phyloP scores from a whole-genome alignment of 1,284 basidiomycete species.

The Thecaphora thlaspeos region DNA sequence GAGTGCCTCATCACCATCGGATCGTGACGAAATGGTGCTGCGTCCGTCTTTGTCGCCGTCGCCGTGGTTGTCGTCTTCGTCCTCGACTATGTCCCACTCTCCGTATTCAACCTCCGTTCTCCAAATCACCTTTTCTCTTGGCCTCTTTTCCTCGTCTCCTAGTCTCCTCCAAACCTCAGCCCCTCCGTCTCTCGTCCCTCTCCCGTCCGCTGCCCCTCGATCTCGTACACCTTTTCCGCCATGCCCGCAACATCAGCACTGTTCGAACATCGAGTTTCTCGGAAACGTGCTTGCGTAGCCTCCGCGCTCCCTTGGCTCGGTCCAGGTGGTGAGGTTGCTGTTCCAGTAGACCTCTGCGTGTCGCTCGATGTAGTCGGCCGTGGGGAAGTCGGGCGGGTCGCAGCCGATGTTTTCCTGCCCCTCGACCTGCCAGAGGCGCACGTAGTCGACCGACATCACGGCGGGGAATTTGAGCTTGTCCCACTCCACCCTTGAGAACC shows the following conservation, averaged over 20 bases:
- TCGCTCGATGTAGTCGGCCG: slow-evolving; percentile 51
- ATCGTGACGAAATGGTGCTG: too few relatives aligned
- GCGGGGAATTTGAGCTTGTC: slow-evolving; percentile 24
- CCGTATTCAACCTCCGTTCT: too few relatives aligned
- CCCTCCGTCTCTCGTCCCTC: too few relatives aligned
- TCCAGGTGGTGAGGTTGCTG: slow-evolving; percentile 51
- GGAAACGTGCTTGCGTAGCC: slow-evolving; percentile 39
- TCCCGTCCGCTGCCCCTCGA: too few relatives aligned
- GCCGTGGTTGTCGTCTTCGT: too few relatives aligned
- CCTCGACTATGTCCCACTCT: too few relatives aligned
- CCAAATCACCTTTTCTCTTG: too few relatives aligned
- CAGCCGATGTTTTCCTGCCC: slow-evolving; percentile 56
- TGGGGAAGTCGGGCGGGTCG: slow-evolving; percentile 57
- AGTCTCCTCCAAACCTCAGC: too few relatives aligned
- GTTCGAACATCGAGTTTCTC: slow-evolving; percentile 26
- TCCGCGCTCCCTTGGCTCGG: slow-evolving; percentile 18
- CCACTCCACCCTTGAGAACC: slow-evolving; percentile 34
- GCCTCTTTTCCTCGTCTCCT: too few relatives aligned
- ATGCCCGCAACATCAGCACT: slow-evolving; percentile 9
- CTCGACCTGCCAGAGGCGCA: slow-evolving; percentile 47
- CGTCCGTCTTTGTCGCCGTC: too few relatives aligned
- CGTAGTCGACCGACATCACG: slow-evolving; percentile 38
- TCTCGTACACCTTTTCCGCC: too few relatives aligned
- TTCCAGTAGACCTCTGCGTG: slow-evolving; percentile 52
- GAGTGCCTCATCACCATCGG: too few relatives aligned